phyloP scores from a whole-genome alignment of 2,329 filamentous ascomycete genomes.

The Ophiostoma fasciatum region DNA sequence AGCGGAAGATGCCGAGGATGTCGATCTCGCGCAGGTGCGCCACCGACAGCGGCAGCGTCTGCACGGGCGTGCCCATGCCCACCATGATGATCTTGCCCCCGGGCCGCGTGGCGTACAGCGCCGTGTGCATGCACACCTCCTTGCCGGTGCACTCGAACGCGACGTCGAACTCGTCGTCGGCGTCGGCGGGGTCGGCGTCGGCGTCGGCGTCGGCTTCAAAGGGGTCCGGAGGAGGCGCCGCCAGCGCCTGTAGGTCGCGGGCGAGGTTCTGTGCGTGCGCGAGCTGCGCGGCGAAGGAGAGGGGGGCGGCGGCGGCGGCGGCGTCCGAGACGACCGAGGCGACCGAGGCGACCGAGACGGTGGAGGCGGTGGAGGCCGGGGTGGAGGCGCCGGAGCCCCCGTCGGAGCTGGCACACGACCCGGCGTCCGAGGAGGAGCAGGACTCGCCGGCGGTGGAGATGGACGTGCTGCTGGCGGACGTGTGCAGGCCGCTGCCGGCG shows the following conservation, averaged over 20 bases:
- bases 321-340: too few species aligned
- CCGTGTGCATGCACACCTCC: slow-evolving; percentile 57
- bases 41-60: slow-evolving; percentile 58
- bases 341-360: too few species aligned
- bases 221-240: slow-evolving; percentile 17
- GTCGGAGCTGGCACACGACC: too few species aligned
- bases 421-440: too few species aligned
- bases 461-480: slow-evolving; percentile 29
- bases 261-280: slow-evolving; percentile 36
- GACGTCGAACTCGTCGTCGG: slow-evolving; percentile 50
- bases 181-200: slow-evolving; percentile 41
- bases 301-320: slow-evolving; percentile 33
- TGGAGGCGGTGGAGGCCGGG: too few species aligned
- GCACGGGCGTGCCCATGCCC: slow-evolving; percentile 64
- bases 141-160: slow-evolving; percentile 69
- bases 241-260: slow-evolving; percentile 30
- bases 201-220: slow-evolving; percentile 41
- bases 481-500: too few species aligned
- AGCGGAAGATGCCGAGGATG: slow-evolving; percentile 64
- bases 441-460: slow-evolving; percentile 25
- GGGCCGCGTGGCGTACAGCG: slow-evolving; percentile 55
- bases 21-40: slow-evolving; percentile 63
- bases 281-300: slow-evolving; percentile 29
- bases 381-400: slow-evolving; percentile 38
- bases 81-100: slow-evolving; percentile 64